Evolutionary conservation across 352 stramenopile genomes (phyloP), one percentile per base, ranked within the genome.

Genomic region (Thraustochytrium sp.): DNA sequence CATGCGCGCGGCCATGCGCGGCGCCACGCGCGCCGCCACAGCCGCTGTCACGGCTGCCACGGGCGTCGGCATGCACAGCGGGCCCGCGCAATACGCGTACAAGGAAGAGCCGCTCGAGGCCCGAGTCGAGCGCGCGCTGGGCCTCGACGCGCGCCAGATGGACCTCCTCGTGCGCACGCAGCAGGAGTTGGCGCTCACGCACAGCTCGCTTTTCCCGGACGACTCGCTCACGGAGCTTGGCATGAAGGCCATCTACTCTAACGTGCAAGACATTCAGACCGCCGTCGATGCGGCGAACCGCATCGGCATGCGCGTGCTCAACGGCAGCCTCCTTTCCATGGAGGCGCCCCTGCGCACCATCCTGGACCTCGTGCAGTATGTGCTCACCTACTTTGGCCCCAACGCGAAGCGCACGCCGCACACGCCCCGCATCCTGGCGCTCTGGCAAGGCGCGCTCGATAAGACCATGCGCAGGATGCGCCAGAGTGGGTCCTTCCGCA

Each of bases 341-440:
- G 68, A 59, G 23, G 68, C 37, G 18, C 68, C 68, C 21, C 42
- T 80, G 21, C n/a, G 37, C 23, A 80, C 46, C 23, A 53, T 80
- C 26, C 1, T 64, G 13, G 68, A 80, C 34, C 18, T 80, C 3
- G 51, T 80, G n/a, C 48, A 80, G 37, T 80, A 80, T 26, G 68
- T 80, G 34, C 68, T 80, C 42, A 80, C 68, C 2, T 80, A 80
- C 34, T 80, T 80, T 64, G 68, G 68, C 8, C 68, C 68, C 37
- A 26, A 68, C 23, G 26, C 44, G n/a, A 44, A 44, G 29, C 16
- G 44, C 9, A 80, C 5, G 11, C 31, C 40, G 18, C 40, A 63
- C 46, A 64, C 37, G 51, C 48, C 68, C 5, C 48, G 68, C 18
- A 80, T 80, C 2, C 29, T 80, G 23, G 68, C 68, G 23, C 42